Evolutionary conservation across 805 yeast genomes (phyloP), one percentile per base, ranked within the genome.

Genomic region (Candida pseudofarinosa): DNA sequence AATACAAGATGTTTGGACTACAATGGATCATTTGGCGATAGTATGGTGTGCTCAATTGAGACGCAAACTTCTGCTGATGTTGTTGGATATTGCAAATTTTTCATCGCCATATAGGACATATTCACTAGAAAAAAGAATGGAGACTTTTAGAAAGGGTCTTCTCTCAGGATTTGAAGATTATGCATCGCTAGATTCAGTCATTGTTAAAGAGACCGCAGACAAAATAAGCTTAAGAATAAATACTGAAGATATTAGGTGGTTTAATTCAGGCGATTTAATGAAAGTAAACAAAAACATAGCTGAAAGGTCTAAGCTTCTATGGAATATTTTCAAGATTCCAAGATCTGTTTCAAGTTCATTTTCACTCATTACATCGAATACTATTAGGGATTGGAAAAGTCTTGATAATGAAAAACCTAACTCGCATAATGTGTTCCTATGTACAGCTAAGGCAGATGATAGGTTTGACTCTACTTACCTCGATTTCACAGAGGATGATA

Each of bases 1-100:
- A 1, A 84, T 91, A 8, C 96, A 96, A 0, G 75, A 74, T 2
- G 97, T 91, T 1, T 91, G 97, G 96, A 82, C 96, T 0, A 85
- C 97, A 1, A 81, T 89, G 33, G 98, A 91, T 61, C 99, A 91
- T 65, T 73, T 88, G 49, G 97, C 98, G 0, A 82, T 93, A 38
- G 96, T 91, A 1, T 91, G 99, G 99, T 91, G 99, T 63, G 86
- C 82, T 47, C 97, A 91, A 60, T 65, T 90, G 32, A 74, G 97
- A 40, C 70, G 76, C 40, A 77, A 73, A 13, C 50, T 91, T 1
- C 83, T 87, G 6, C 65, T 65, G 39, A 67, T 81, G 0, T 55
- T 93, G 31, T 63, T 85, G 37, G 83, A 78, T 23, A 69, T 85
- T 10, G 75, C 79, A 1, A 85, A 88, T 52, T 63, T 59, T 18